These are phyloP conservation scores for Melocanna baccifera DNA, from an alignment of 176 grass and related monocot species.

Conservation along the genomic window DNA sequence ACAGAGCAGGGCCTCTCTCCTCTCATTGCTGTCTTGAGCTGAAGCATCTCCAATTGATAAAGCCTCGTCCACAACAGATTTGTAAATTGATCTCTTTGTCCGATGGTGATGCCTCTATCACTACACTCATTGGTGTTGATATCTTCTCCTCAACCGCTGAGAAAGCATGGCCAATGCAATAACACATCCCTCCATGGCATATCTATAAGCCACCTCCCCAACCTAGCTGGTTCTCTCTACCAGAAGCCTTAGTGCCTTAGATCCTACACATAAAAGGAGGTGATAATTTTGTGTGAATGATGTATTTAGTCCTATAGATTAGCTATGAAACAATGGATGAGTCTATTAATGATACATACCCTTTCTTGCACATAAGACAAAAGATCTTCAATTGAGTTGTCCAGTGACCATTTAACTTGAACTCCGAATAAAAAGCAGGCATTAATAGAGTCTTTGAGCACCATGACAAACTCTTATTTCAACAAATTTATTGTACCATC, in stretches of 20 bases:
- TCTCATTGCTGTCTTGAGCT: constrained; percentile 36
- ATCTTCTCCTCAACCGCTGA: constrained; percentile 55
- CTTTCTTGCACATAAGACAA: constrained; percentile 38
- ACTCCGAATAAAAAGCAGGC: constrained; percentile 23
- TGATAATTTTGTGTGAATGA: not conserved
- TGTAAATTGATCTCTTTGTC: constrained; percentile 49
- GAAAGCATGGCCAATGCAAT: constrained; percentile 43
- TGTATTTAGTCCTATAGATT: not conserved
- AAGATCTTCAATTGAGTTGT: constrained; percentile 48
- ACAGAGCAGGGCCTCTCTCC: constrained; percentile 44
- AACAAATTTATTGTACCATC: no score
- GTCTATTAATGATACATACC: constrained; percentile 28
- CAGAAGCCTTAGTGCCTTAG: constrained; percentile 44
- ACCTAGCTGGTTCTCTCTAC: constrained; percentile 49
- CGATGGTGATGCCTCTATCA: constrained; percentile 42
- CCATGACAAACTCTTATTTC: no score
- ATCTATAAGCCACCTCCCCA: constrained; percentile 48
- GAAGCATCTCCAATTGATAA: constrained; percentile 40
- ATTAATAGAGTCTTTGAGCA: not conserved
- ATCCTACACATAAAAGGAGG: constrained; percentile 40
- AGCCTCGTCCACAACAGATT: constrained; percentile 48
- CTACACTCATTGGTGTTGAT: constrained; percentile 39
- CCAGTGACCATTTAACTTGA: constrained; percentile 44
- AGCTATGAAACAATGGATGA: not conserved
- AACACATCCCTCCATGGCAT: constrained; percentile 50